Evolutionary conservation across 257 asterid species (phyloP).

Genomic region (Solanum paucissectum): DNA sequence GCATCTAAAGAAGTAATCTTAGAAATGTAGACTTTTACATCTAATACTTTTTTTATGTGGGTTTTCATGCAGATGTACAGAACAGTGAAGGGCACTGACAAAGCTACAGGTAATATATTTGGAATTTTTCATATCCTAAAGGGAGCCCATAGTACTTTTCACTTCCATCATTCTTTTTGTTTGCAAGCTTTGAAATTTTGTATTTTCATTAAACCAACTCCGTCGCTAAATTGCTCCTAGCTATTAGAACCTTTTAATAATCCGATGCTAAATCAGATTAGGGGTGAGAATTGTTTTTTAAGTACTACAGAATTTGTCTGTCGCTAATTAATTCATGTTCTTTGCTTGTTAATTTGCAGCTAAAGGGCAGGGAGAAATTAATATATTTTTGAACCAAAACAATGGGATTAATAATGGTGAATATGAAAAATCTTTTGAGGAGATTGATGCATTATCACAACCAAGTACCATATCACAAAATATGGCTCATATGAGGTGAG

Average conservation of each 20-base stretch:
- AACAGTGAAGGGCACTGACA: slow-evolving; percentile 94
- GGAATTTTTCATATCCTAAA: slow-evolving; percentile 1
- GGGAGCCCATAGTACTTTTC: slow-evolving; percentile 24
- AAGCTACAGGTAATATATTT: slow-evolving; percentile 46
- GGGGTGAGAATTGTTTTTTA: neutral
- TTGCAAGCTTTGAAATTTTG: slow-evolving; percentile 3
- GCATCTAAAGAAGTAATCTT: slow-evolving; percentile 32
- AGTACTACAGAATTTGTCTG: no score
- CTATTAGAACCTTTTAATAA: neutral
- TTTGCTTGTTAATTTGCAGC: slow-evolving; percentile 9
- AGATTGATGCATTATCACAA: slow-evolving; percentile 20
- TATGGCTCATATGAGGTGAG: slow-evolving; percentile 36
- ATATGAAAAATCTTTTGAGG: slow-evolving; percentile 17
- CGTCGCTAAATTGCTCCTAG: neutral
- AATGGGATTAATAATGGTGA: slow-evolving; percentile 11
- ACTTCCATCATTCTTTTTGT: slow-evolving; percentile 22
- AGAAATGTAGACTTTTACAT: slow-evolving; percentile 15
- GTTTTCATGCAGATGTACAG: slow-evolving; percentile 81
- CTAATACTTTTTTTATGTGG: slow-evolving; percentile 13
- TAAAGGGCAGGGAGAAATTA: slow-evolving; percentile 16
- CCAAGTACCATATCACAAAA: slow-evolving; percentile 24
- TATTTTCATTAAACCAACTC: neutral
- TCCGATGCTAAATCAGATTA: neutral
- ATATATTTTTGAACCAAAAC: slow-evolving; percentile 17
- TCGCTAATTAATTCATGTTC: no score